A percentile compares a stretch with the other conserved stretches of the same genome.
Conservation (phyloP, 257 asterid species). For the Przewalskia tangutica region DNA sequence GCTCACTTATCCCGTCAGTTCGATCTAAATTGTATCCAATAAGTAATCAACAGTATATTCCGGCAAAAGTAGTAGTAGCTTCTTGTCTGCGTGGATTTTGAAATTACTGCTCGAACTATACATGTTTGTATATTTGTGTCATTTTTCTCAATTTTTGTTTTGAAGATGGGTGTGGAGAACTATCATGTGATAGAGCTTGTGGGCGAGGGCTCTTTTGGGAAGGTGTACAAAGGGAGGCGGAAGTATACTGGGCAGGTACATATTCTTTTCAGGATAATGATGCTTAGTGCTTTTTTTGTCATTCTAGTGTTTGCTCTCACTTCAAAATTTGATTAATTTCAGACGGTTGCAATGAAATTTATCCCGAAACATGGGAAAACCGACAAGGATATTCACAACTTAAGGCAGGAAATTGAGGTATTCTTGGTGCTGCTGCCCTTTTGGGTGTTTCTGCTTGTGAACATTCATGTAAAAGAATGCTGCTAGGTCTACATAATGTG, state of each 20-base stretch:
- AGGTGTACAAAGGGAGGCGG: conserved; percentile 95
- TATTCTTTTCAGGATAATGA: neutral
- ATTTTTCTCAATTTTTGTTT: neutral
- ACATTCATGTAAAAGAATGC: neutral
- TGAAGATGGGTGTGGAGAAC: conserved; percentile 67
- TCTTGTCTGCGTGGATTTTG: neutral
- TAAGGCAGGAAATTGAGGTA: conserved; percentile 96
- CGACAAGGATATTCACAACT: conserved; percentile 81
- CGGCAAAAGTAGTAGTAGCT: neutral
- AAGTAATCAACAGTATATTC: too few species aligned
- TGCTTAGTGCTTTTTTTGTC: neutral
- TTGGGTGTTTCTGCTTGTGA: neutral
- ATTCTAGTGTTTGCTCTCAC: neutral
- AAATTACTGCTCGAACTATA: neutral
- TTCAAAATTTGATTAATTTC: conserved; percentile 6
- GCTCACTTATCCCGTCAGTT: neutral
- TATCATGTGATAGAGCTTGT: conserved; percentile 94
- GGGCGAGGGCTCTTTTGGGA: conserved; percentile 98
- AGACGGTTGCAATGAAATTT: conserved; percentile 97
- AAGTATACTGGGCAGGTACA: conserved; percentile 83
- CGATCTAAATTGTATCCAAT: neutral
- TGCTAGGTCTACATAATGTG: neutral
- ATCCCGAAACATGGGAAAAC: conserved; percentile 90
- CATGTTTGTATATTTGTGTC: neutral
- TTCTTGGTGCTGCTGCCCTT: neutral